Evolutionary conservation across 164 flowering plant genomes (phyloP).

Genomic region (Vitis riparia): DNA sequence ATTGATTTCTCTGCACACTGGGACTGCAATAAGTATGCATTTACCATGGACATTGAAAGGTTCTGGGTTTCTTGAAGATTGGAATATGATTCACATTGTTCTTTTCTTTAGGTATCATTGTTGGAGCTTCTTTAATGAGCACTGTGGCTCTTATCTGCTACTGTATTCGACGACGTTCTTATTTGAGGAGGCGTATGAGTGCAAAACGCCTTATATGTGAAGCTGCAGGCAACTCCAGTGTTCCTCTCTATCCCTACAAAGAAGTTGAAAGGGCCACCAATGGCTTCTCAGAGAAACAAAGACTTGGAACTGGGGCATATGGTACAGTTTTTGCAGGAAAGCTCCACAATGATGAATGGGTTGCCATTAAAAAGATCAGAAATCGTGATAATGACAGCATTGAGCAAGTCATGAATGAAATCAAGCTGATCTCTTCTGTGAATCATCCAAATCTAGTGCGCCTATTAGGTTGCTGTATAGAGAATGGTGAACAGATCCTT

Average conservation of each 20-base stretch:
- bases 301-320: slow-evolving; percentile 74
- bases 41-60: background rate
- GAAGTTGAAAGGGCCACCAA: slow-evolving; percentile 69
- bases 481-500: slow-evolving; percentile 68
- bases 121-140: slow-evolving; percentile 44
- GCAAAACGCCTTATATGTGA: slow-evolving; percentile 50
- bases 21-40: background rate
- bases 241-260: slow-evolving; percentile 52
- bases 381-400: slow-evolving; percentile 50
- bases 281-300: slow-evolving; percentile 55
- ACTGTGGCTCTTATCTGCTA: slow-evolving; percentile 32
- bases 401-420: slow-evolving; percentile 77
- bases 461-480: slow-evolving; percentile 71
- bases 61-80: background rate
- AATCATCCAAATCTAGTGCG: slow-evolving; percentile 76
- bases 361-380: slow-evolving; percentile 63
- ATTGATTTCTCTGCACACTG: background rate
- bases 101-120: slow-evolving; percentile 37
- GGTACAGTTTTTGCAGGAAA: slow-evolving; percentile 75
- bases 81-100: background rate
- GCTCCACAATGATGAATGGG: slow-evolving; percentile 50
- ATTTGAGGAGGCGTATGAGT: slow-evolving; percentile 30
- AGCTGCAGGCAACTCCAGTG: slow-evolving; percentile 53
- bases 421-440: slow-evolving; percentile 66
- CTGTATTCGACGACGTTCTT: slow-evolving; percentile 34